Conservation (phyloP, 2,329 filamentous ascomycete genomes). For the Colletotrichum cereale region DNA sequence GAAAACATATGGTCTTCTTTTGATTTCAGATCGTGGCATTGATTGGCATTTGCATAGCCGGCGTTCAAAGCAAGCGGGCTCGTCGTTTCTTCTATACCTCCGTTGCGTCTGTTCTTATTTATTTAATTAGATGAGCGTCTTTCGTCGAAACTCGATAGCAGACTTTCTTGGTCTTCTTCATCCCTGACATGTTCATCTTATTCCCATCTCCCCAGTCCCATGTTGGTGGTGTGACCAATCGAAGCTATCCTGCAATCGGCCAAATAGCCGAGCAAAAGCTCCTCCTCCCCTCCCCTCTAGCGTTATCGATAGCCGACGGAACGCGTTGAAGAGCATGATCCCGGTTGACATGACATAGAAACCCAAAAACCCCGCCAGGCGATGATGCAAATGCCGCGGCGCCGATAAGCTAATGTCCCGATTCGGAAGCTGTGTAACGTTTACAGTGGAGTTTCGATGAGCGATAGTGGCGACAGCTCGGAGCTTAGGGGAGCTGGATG, state of each 20-base stretch:
- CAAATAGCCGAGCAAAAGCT: slow-evolving; percentile 28
- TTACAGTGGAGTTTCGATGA: slow-evolving; percentile 1
- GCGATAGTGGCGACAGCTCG: slow-evolving; percentile 30
- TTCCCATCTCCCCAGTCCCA: background rate
- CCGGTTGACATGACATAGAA: slow-evolving; percentile 3
- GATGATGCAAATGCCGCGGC: slow-evolving; percentile 5
- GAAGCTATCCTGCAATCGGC: slow-evolving; percentile 23
- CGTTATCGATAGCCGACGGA: slow-evolving; percentile 30
- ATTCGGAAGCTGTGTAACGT: slow-evolving; percentile 29
- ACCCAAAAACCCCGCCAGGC: background rate
- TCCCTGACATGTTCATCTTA: background rate
- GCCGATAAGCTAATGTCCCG: slow-evolving; percentile 10
- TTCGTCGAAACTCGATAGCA: background rate
- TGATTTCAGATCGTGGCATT: background rate
- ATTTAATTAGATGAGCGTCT: background rate
- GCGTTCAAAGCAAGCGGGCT: background rate
- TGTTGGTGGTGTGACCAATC: background rate
- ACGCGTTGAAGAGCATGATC: slow-evolving; percentile 10
- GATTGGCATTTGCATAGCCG: background rate
- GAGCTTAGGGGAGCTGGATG: background rate
- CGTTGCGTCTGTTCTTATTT: background rate
- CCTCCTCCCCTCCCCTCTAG: background rate
- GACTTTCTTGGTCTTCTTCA: no score
- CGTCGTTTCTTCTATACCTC: background rate
- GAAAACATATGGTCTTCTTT: no score